Percentiles rank a stretch among this genome's conserved stretches.
phyloP scores from a whole-genome alignment of 2,329 filamentous ascomycete genomes.

The Cladophialophora bantiana region DNA sequence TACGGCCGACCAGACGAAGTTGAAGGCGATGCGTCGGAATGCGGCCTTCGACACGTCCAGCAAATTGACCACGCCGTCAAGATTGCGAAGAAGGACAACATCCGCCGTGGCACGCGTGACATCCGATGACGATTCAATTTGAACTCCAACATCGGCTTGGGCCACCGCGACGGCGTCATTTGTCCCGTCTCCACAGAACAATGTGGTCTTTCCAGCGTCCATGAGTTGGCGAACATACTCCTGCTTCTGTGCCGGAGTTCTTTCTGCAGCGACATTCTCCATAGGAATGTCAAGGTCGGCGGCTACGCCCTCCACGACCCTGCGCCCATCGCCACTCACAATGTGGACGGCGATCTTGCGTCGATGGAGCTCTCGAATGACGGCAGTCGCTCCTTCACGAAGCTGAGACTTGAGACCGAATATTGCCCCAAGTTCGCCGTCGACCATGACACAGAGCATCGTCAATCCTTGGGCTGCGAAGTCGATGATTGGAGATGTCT shows the following conservation, averaged over 20 bases:
- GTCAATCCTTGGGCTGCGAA: conserved; percentile 54
- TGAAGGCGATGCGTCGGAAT: conserved; percentile 64
- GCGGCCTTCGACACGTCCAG: conserved; percentile 61
- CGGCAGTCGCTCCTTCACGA: conserved; percentile 58
- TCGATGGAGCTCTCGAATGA: conserved; percentile 59
- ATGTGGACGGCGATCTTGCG: conserved; percentile 61
- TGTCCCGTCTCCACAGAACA: conserved; percentile 79
- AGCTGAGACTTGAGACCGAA: conserved; percentile 60
- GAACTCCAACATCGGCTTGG: conserved; percentile 73
- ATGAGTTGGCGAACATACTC: conserved; percentile 57
- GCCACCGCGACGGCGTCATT: conserved; percentile 79
- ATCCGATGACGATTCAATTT: conserved; percentile 69
- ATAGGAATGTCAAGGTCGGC: conserved; percentile 49
- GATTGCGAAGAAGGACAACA: conserved; percentile 69
- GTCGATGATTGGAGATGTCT: conserved; percentile 44
- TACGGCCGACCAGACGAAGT: conserved; percentile 73
- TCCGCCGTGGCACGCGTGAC: conserved; percentile 72
- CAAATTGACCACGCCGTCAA: conserved; percentile 64
- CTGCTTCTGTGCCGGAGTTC: conserved; percentile 62
- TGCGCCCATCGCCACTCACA: conserved; percentile 63
- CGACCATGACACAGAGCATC: conserved; percentile 65
- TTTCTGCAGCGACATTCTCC: conserved; percentile 53
- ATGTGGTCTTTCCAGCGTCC: conserved; percentile 48
- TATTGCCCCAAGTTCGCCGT: conserved; percentile 52
- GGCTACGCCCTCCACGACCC: conserved; percentile 58